Conservation (phyloP, 2,329 filamentous ascomycete species). For the Orbilia javanica region DNA sequence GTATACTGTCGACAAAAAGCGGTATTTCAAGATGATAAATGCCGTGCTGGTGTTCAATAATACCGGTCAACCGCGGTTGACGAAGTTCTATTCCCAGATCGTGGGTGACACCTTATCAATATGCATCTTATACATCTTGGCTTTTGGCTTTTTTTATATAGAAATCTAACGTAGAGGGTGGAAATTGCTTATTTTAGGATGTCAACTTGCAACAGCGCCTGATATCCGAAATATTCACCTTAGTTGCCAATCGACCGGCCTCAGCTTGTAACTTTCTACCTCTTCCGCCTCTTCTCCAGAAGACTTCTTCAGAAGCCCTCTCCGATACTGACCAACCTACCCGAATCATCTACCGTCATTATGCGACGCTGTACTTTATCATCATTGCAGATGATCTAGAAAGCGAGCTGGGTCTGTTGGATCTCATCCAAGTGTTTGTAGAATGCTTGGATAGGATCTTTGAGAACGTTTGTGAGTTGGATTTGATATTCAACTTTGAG, state of each 20-base stretch:
- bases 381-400: slow-evolving; percentile 96
- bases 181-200: slow-evolving; percentile 72
- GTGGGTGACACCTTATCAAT: slow-evolving; percentile 68
- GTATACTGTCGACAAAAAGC: slow-evolving; percentile 52
- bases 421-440: slow-evolving; percentile 98
- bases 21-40: slow-evolving; percentile 82
- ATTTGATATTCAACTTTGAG: slow-evolving; percentile 99
- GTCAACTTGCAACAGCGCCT: slow-evolving; percentile 96
- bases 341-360: slow-evolving; percentile 97
- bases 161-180: background rate
- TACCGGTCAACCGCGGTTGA: slow-evolving; percentile 93
- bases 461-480: slow-evolving; percentile 97
- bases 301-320: slow-evolving; percentile 73
- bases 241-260: slow-evolving; percentile 90
- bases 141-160: background rate
- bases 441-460: slow-evolving; percentile 94
- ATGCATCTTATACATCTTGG: slow-evolving; percentile 1
- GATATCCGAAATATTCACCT: slow-evolving; percentile 95
- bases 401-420: slow-evolving; percentile 92
- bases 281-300: slow-evolving; percentile 75
- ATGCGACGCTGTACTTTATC: slow-evolving; percentile 98
- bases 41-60: slow-evolving; percentile 99
- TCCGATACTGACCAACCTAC: slow-evolving; percentile 81
- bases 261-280: slow-evolving; percentile 98
- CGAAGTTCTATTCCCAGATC: slow-evolving; percentile 98